Evolutionary conservation across 2,329 filamentous ascomycete species (phyloP).

Genomic region (Neocatenulostroma microsporum): DNA sequence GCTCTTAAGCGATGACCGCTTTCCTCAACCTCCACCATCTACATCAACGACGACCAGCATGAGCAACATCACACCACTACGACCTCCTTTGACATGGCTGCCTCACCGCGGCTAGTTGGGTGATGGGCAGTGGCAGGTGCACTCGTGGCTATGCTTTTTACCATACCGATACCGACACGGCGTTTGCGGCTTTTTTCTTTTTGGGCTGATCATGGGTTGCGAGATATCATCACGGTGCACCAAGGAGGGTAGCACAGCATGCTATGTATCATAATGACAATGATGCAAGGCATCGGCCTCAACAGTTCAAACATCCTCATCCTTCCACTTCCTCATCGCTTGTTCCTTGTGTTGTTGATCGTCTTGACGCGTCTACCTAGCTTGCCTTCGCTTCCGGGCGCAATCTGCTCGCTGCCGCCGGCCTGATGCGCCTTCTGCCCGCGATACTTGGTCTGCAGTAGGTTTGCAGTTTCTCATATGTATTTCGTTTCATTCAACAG

Average conservation of each 20-base stretch:
- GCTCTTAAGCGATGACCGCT: slow-evolving; percentile 41
- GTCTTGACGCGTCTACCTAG: slow-evolving; percentile 2
- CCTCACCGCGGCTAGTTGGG: slow-evolving; percentile 12
- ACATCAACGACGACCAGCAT: slow-evolving; percentile 14
- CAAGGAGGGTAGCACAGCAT: slow-evolving; percentile 14
- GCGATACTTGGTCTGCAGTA: too few relatives aligned
- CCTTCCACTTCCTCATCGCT: neutral
- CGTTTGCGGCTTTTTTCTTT: slow-evolving; percentile 21
- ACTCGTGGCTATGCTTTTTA: slow-evolving; percentile 15
- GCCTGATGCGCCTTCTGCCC: too few relatives aligned
- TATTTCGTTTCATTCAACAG: too few relatives aligned
- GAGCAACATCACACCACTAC: slow-evolving; percentile 18
- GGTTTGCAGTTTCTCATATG: too few relatives aligned
- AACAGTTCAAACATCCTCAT: slow-evolving; percentile 16
- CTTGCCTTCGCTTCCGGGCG: slow-evolving; percentile 11
- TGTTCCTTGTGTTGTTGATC: neutral
- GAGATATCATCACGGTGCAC: slow-evolving; percentile 30
- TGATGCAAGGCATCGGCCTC: slow-evolving; percentile 26
- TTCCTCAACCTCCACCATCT: slow-evolving; percentile 6
- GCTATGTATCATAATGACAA: slow-evolving; percentile 37
- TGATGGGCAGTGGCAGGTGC: slow-evolving; percentile 29
- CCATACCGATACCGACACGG: slow-evolving; percentile 18
- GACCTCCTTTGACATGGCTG: slow-evolving; percentile 23
- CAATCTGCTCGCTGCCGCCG: slow-evolving; percentile 10
- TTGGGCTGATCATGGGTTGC: slow-evolving; percentile 15